Evolutionary conservation across 805 yeast genomes (phyloP).

Genomic region (Candida yuanshanica): DNA sequence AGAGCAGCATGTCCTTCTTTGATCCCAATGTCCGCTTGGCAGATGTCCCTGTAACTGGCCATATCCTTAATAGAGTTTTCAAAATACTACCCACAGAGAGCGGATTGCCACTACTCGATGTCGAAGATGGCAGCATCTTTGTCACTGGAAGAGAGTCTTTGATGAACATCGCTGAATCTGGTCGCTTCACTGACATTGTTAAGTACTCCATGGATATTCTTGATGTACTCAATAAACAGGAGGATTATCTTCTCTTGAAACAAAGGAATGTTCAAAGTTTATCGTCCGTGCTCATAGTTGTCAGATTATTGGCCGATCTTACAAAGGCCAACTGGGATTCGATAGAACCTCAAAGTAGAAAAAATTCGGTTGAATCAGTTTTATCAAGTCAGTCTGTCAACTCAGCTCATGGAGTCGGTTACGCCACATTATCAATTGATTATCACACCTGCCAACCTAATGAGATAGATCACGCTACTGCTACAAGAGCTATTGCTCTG

Average conservation of each 20-base stretch:
- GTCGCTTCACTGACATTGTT: slow-evolving; percentile 27
- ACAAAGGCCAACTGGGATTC: slow-evolving; percentile 36
- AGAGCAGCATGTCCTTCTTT: slow-evolving; percentile 3
- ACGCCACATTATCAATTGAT: slow-evolving; percentile 28
- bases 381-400: slow-evolving; percentile 16
- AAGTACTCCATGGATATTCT: slow-evolving; percentile 21
- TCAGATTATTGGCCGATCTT: slow-evolving; percentile 36
- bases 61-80: slow-evolving; percentile 30
- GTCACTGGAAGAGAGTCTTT: slow-evolving; percentile 30
- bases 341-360: slow-evolving; percentile 20
- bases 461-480: slow-evolving; percentile 22
- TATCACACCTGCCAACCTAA: slow-evolving; percentile 31
- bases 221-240: slow-evolving; percentile 25
- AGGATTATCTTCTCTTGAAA: slow-evolving; percentile 20
- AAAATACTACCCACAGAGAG: slow-evolving; percentile 31
- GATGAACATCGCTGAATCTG: slow-evolving; percentile 24
- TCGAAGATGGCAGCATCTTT: slow-evolving; percentile 32
- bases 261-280: slow-evolving; percentile 25
- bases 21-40: slow-evolving; percentile 4
- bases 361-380: slow-evolving; percentile 18
- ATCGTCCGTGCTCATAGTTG: slow-evolving; percentile 31
- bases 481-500: slow-evolving; percentile 24
- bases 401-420: slow-evolving; percentile 24
- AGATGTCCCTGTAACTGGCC: slow-evolving; percentile 27
- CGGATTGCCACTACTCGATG: slow-evolving; percentile 29